Base-by-base conservation (phyloP, 495 filamentous ascomycete genomes). In the Acidiella bohemica region DNA sequence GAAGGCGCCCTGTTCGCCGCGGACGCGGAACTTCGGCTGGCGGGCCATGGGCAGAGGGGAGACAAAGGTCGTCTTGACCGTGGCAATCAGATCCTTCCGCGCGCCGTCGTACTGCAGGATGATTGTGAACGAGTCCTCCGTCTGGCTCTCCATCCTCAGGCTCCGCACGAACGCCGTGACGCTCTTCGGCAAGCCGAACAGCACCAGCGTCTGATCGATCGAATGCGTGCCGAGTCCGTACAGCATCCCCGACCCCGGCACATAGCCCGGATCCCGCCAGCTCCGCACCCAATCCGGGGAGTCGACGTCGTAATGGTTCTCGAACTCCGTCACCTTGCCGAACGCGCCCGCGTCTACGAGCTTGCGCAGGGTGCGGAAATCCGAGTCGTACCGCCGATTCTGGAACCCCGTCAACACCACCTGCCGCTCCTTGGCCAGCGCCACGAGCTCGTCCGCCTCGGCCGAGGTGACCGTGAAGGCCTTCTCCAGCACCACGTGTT, bases 401-500 rank as follows among this genome's bases (percentile, higher is more conserved):
- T 93, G 84, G 59, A 83, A 93, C n/a, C 90, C 81, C 32, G 80
- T 82, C 26, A 93, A 58, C 30, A 76, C 50, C 41, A 66, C 73
- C 30, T 70, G 65, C 29, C 68, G 60, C 51, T 73, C 65, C 44
- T 70, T 62, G 1, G 86, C 75, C 10, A 88, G 60, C 5, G 55
- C 60, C 39, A 80, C 66, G 1, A 94, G 72, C 45, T 76, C 65
- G 31, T 76, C 65, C 8, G 83, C 81, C 59, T 94, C 78, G 33
- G 68, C 58, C 10, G 66, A 62, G 5, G 75, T 81, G 6, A 78
- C 73, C 5, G 81, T 79, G 57, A 93, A 86, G 0, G 86, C 84
- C 62, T 94, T 94, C 62, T 93, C 86, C 23, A 83, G 76, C 23
- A 93, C 67, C 20, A 92, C 80, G 57, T 94, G 75, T 59, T 92